Conservation (phyloP, 1,139 yeast genomes). For the Kurtzmaniella quercitrusa region DNA sequence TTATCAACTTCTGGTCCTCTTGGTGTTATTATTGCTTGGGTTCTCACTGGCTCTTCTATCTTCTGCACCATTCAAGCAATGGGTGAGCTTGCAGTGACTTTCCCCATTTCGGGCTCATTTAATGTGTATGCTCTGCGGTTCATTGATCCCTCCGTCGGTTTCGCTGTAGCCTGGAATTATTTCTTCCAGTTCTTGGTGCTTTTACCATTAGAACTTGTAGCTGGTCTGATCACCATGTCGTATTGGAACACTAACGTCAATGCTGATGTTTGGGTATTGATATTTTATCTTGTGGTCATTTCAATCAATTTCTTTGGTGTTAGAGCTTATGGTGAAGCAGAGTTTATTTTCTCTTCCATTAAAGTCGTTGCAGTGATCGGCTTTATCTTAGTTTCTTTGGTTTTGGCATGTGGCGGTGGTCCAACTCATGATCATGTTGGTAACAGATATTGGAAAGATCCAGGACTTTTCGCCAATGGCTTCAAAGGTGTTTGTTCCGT, state of each 20-base stretch:
- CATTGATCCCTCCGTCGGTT: conserved; percentile 32
- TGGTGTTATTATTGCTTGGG: conserved; percentile 49
- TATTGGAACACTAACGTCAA: conserved; percentile 27
- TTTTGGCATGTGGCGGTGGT: conserved; percentile 31
- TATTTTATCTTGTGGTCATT: conserved; percentile 25
- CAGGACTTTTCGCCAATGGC: conserved; percentile 34
- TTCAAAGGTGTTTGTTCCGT: conserved; percentile 41
- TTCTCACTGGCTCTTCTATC: conserved; percentile 25
- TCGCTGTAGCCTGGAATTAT: conserved; percentile 35
- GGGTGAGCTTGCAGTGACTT: conserved; percentile 32
- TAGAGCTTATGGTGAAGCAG: conserved; percentile 32
- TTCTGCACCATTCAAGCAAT: conserved; percentile 31
- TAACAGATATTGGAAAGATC: conserved; percentile 26
- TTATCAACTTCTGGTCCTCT: conserved; percentile 59
- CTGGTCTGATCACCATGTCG: conserved; percentile 28
- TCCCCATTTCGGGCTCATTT: conserved; percentile 32
- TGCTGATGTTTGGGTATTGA: conserved; percentile 30
- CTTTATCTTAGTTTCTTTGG: conserved; percentile 28
- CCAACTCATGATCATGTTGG: conserved; percentile 20
- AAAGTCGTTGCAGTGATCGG: conserved; percentile 31
- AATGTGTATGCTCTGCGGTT: conserved; percentile 29
- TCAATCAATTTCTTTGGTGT: conserved; percentile 33
- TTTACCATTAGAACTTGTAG: conserved; percentile 29
- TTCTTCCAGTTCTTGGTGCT: conserved; percentile 22
- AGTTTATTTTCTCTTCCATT: conserved; percentile 25